Conservation (phyloP, 352 stramenopile species). For the Pythium apleroticum region DNA sequence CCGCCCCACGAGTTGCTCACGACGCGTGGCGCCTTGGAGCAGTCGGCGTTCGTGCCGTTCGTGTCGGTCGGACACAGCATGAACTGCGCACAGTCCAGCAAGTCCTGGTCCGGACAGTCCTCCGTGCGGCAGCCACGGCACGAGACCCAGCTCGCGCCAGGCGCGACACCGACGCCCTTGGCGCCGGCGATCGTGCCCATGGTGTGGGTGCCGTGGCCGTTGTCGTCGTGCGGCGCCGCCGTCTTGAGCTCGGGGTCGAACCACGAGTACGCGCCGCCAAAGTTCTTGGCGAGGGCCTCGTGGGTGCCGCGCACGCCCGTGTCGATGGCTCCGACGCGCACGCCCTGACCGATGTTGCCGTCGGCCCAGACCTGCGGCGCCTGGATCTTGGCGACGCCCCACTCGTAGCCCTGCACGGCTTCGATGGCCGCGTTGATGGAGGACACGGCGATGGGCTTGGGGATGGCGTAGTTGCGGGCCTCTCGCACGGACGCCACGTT, state of each 20-base stretch:
- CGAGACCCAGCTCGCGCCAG: conserved; percentile 9
- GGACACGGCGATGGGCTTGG: neutral
- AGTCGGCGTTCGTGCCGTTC: conserved; percentile 28
- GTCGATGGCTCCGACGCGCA: conserved; percentile 30
- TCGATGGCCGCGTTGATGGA: neutral
- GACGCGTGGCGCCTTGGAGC: conserved; percentile 21
- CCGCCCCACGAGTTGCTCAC: conserved; percentile 31
- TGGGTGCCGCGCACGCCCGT: conserved; percentile 26
- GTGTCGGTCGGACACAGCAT: conserved; percentile 29
- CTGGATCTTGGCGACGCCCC: conserved; percentile 22
- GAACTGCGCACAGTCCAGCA: conserved; percentile 31
- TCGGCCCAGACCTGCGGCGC: conserved; percentile 21
- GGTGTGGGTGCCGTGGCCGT: conserved; percentile 17
- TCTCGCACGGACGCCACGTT: neutral
- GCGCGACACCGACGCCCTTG: conserved; percentile 10
- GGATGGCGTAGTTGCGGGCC: conserved; percentile 8
- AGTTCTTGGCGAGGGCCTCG: conserved; percentile 17
- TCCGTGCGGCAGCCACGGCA: conserved; percentile 25
- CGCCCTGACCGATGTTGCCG: conserved; percentile 21
- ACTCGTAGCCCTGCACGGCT: conserved; percentile 11
- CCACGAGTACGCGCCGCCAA: conserved; percentile 16
- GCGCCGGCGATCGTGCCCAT: conserved; percentile 12
- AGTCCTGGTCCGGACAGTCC: conserved; percentile 19
- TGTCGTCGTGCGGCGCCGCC: conserved; percentile 15
- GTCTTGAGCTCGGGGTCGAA: conserved; percentile 31